phyloP scores from a whole-genome alignment of 768 basidiomycete genomes.

The Hericium rajendrae region DNA sequence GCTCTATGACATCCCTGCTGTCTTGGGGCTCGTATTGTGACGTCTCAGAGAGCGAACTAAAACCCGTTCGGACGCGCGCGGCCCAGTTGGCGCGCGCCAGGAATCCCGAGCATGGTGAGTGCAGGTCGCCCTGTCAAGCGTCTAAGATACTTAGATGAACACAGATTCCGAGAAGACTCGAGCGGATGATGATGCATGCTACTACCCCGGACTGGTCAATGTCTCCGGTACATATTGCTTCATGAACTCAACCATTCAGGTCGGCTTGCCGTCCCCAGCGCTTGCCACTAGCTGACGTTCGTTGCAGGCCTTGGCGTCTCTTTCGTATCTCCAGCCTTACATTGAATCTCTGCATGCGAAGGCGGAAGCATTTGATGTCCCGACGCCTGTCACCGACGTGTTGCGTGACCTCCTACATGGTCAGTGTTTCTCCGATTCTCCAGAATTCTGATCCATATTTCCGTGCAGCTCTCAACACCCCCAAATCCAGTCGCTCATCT shows the following conservation, averaged over 20 bases:
- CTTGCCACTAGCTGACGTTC: constrained; percentile 3
- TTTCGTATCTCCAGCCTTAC: constrained; percentile 73
- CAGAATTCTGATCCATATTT: neutral
- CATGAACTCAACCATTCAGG: constrained; percentile 95
- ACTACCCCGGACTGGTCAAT: constrained; percentile 90
- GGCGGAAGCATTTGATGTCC: constrained; percentile 72
- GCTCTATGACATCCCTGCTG: constrained; percentile 41
- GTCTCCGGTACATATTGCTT: constrained; percentile 96
- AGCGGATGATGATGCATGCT: constrained; percentile 26
- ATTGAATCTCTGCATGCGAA: constrained; percentile 65
- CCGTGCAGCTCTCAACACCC: constrained; percentile 51
- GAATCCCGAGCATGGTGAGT: constrained; percentile 23
- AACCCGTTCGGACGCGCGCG: constrained; percentile 39
- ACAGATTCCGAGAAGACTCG: neutral
- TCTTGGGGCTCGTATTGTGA: constrained; percentile 58
- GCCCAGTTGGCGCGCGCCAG: constrained; percentile 44
- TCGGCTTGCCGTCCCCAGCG: constrained; percentile 12
- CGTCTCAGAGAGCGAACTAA: constrained; percentile 28
- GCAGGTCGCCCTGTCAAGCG: neutral
- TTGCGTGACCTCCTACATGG: constrained; percentile 63
- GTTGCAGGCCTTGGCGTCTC: constrained; percentile 79
- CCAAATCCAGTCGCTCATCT: constrained; percentile 44
- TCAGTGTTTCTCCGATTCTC: constrained; percentile 23
- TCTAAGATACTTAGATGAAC: neutral
- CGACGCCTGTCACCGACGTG: constrained; percentile 80